Evolutionary conservation across 225 moss, liverwort and hornwort species (phyloP).

Genomic region (Physcomitrellopsis africana): DNA sequence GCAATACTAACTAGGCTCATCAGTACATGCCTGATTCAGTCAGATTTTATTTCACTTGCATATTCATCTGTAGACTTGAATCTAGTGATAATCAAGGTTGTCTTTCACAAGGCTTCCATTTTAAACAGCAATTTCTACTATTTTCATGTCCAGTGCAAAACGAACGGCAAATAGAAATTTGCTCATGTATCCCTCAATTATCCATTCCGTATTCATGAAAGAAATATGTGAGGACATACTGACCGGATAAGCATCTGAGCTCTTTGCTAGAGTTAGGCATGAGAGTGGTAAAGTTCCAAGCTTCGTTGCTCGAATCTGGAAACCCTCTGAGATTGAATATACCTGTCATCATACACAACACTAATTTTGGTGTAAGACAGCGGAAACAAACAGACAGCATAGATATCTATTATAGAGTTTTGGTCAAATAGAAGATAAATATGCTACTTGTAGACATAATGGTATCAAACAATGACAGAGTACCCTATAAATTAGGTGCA

Average conservation of each 20-base stretch:
- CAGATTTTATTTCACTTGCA: not conserved
- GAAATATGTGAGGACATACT: slow-evolving; percentile 26
- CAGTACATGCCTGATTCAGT: slow-evolving; percentile 12
- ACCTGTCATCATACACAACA: slow-evolving; percentile 58
- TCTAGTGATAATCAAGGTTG: slow-evolving; percentile 7
- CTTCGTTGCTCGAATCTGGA: slow-evolving; percentile 93
- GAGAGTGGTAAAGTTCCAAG: slow-evolving; percentile 92
- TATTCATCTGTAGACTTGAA: slow-evolving; percentile 21
- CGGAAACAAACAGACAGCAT: slow-evolving; percentile 19
- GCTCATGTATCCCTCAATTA: not conserved
- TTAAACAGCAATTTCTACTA: slow-evolving; percentile 24
- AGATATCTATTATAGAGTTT: slow-evolving; percentile 1
- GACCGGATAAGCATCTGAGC: slow-evolving; percentile 93
- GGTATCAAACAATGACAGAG: slow-evolving; percentile 8
- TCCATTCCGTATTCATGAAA: slow-evolving; percentile 8
- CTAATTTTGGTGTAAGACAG: slow-evolving; percentile 16
- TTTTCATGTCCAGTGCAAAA: not conserved
- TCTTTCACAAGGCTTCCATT: slow-evolving; percentile 2
- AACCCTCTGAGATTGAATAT: slow-evolving; percentile 93
- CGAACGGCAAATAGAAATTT: not conserved
- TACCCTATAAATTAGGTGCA: not conserved
- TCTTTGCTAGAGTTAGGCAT: slow-evolving; percentile 75
- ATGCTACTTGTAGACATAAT: not conserved
- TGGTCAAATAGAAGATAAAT: not conserved
- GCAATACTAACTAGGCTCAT: not conserved